A percentile compares a stretch with the other conserved stretches of the same genome.
These are phyloP conservation scores for Pyrrhoderma noxium DNA, from an alignment of 1,284 basidiomycete species.

Conservation along the genomic window DNA sequence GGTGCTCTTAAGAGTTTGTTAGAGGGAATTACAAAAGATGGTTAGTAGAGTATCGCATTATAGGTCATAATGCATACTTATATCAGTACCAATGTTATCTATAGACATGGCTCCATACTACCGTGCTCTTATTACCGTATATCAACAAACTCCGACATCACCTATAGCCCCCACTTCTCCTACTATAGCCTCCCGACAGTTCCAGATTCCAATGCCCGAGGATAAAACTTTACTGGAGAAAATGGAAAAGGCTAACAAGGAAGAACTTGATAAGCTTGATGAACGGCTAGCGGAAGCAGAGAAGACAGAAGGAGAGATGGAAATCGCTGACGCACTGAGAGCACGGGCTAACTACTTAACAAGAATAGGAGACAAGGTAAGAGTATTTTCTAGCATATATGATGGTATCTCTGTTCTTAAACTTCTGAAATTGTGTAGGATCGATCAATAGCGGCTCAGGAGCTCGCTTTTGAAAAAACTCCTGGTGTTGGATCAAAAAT, in stretches of 20 bases:
- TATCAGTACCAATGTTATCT: no score
- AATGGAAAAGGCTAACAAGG: slow-evolving; percentile 73
- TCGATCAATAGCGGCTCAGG: slow-evolving; percentile 70
- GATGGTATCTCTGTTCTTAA: background rate
- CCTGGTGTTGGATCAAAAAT: slow-evolving; percentile 90
- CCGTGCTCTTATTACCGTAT: slow-evolving; percentile 36
- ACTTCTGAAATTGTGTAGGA: slow-evolving; percentile 39
- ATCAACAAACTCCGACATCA: slow-evolving; percentile 20
- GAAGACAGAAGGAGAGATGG: slow-evolving; percentile 89
- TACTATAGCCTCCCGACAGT: slow-evolving; percentile 6
- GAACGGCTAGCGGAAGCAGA: slow-evolving; percentile 79
- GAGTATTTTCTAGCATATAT: background rate
- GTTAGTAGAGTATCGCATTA: slow-evolving; percentile 44
- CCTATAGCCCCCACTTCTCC: slow-evolving; percentile 25
- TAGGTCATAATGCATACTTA: slow-evolving; percentile 12
- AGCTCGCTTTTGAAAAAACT: slow-evolving; percentile 85
- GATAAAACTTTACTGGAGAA: slow-evolving; percentile 57
- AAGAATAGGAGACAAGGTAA: slow-evolving; percentile 86
- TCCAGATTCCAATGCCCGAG: slow-evolving; percentile 33
- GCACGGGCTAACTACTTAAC: slow-evolving; percentile 86
- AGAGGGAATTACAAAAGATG: slow-evolving; percentile 78
- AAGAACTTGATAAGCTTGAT: slow-evolving; percentile 73
- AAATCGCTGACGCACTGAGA: slow-evolving; percentile 83
- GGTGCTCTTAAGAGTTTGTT: slow-evolving; percentile 62
- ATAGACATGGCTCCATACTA: slow-evolving; percentile 82